Evolutionary conservation across 2,329 filamentous ascomycete species (phyloP), one percentile per base, ranked within the genome.

Genomic region (Colletotrichum plurivorum): DNA sequence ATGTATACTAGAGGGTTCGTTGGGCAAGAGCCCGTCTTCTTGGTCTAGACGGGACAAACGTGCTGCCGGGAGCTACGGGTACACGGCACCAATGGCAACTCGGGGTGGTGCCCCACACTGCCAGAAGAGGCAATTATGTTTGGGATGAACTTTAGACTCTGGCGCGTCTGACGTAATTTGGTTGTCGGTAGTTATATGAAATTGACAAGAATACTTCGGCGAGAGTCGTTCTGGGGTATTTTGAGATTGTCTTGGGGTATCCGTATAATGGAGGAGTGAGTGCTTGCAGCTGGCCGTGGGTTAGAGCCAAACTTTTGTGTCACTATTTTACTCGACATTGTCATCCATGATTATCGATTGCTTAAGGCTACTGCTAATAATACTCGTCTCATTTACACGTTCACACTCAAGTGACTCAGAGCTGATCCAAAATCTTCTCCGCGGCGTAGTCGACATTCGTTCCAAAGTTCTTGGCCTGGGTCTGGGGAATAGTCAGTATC

Each of bases 391-490:
- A n/a, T n/a, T n/a, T 43, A n/a, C 41, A n/a, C 15, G 2, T 43
- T 7, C 13, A 43, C 6, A n/a, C 41, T 7, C 2, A 15, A 43
- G 41, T 4, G 4, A n/a, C 15, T 61, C 75, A 82, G 61, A 83
- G 70, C 61, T 78, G 74, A 39, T 80, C 79, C 16, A 80, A n/a
- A 16, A 84, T 63, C 67, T 79, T 79, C 54, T 76, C 71, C 15
- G 76, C 77, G 49, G 77, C 74, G 31, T 83, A 63, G 62, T 74
- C 58, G 41, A 78, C 72, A 60, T 85, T 85, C 39, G 73, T 74
- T 12, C 81, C 79, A 71, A 78, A 85, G 43, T 77, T 72, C 3
- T 74, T 66, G 2, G 81, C 73, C 3, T 73, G 75, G 13, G 80
- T 80, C 81, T 82, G 39, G 0, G 10, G 2, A 13, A 12, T 4